These are phyloP conservation scores for Acer yangbiense DNA, from an alignment of 345 rosid genomes.

Conservation along the genomic window DNA sequence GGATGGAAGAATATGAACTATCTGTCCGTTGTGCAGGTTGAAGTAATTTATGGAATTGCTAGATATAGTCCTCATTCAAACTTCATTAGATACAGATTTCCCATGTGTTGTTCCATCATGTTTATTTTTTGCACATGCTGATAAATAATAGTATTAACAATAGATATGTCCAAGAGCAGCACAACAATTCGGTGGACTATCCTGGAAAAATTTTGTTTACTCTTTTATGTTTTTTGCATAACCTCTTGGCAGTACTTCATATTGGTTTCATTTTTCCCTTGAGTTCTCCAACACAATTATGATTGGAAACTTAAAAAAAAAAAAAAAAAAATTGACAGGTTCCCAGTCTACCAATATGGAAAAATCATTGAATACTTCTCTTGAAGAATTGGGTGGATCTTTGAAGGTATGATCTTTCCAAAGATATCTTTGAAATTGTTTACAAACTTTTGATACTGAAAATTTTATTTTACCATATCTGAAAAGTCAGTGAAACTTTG, in stretches of 20 bases:
- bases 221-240: neutral
- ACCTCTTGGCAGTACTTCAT: neutral
- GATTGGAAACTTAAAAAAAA: neutral
- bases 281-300: conserved; percentile 14
- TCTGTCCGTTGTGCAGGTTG: neutral
- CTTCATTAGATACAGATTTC: neutral
- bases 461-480: neutral
- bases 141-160: neutral
- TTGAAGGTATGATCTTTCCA: conserved; percentile 50
- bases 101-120: neutral
- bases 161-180: neutral
- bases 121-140: neutral
- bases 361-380: conserved; percentile 41
- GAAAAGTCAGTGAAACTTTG: neutral
- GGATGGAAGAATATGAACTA: neutral
- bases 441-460: neutral
- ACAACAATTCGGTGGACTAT: neutral
- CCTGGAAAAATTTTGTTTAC: neutral
- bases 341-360: conserved; percentile 34
- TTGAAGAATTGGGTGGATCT: conserved; percentile 54
- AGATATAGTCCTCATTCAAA: neutral
- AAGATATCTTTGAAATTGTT: neutral
- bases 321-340: conserved; percentile 33
- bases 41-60: neutral
- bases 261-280: conserved; percentile 10